Conservation (phyloP, 1,139 yeast genomes). For the Eremothecium gossypii region DNA sequence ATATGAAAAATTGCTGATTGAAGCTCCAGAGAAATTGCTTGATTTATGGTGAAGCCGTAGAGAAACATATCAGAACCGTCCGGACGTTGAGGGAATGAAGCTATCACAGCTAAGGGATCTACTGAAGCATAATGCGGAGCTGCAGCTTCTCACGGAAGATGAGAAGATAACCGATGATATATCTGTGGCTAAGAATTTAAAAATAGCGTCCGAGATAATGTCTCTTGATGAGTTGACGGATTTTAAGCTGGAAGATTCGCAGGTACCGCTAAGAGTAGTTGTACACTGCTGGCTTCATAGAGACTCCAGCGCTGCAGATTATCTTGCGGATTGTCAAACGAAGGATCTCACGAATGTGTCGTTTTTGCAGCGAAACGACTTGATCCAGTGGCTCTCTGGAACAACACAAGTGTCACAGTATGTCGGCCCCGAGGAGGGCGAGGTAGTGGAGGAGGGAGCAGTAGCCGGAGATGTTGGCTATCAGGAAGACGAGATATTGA, state of each 20-base stretch:
- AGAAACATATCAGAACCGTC: no score
- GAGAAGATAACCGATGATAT: slow-evolving; percentile 27
- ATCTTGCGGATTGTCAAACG: slow-evolving; percentile 63
- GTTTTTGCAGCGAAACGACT: slow-evolving; percentile 78
- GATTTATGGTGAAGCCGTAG: no score
- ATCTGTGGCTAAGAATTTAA: slow-evolving; percentile 20
- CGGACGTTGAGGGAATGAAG: slow-evolving; percentile 3
- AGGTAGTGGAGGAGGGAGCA: slow-evolving; percentile 18
- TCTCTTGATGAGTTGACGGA: slow-evolving; percentile 43
- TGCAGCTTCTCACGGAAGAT: slow-evolving; percentile 16
- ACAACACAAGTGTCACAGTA: slow-evolving; percentile 49
- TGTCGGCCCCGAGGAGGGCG: slow-evolving; percentile 20
- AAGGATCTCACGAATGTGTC: slow-evolving; percentile 61
- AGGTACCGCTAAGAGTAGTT: slow-evolving; percentile 51
- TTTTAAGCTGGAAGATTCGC: slow-evolving; percentile 45
- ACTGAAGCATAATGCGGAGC: slow-evolving; percentile 13
- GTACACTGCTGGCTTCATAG: slow-evolving; percentile 75
- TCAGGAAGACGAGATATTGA: slow-evolving; percentile 44
- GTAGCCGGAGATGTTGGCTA: not conserved
- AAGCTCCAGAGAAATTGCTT: no score
- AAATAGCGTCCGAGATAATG: slow-evolving; percentile 15
- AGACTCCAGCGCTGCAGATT: slow-evolving; percentile 73
- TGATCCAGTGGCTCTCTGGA: slow-evolving; percentile 74
- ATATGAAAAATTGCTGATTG: not conserved
- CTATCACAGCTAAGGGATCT: slow-evolving; percentile 16